phyloP scores from a whole-genome alignment of 345 rosid genomes.

The Eucalyptus regnans region DNA sequence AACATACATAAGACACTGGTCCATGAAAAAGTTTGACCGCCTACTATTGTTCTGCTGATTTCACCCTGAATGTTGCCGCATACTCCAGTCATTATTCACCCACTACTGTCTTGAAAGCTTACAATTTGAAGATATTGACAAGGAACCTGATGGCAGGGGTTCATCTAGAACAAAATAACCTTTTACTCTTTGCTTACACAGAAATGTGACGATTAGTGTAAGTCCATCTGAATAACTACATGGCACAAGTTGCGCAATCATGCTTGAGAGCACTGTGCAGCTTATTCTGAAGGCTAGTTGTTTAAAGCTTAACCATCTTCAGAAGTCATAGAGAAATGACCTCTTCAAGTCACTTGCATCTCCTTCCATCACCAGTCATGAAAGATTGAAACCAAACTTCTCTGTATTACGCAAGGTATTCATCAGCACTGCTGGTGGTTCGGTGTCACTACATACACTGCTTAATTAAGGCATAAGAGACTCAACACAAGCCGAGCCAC shows the following conservation, averaged over 20 bases:
- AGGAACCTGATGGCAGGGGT: too few species aligned
- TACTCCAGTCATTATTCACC: too few species aligned
- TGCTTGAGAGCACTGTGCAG: not conserved
- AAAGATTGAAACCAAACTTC: not conserved
- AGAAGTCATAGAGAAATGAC: not conserved
- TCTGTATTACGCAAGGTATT: not conserved
- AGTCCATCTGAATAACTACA: too few species aligned
- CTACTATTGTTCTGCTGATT: too few species aligned
- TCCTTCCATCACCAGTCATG: not conserved
- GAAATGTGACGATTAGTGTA: too few species aligned
- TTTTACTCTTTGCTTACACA: too few species aligned
- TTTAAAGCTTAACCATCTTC: not conserved
- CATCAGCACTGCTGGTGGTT: not conserved
- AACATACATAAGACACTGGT: rapidly evolving
- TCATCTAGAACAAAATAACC: too few species aligned
- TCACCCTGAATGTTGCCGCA: too few species aligned
- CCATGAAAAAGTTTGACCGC: too few species aligned
- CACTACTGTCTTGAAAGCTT: too few species aligned
- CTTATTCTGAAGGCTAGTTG: not conserved
- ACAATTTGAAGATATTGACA: too few species aligned
- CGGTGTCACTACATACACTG: not conserved
- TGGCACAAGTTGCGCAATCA: not conserved
- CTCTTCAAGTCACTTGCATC: not conserved
- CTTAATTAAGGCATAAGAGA: not conserved
- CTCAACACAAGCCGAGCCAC: not conserved